Base-by-base conservation (phyloP, 768 basidiomycete genomes). In the Lentinula lateritia region DNA sequence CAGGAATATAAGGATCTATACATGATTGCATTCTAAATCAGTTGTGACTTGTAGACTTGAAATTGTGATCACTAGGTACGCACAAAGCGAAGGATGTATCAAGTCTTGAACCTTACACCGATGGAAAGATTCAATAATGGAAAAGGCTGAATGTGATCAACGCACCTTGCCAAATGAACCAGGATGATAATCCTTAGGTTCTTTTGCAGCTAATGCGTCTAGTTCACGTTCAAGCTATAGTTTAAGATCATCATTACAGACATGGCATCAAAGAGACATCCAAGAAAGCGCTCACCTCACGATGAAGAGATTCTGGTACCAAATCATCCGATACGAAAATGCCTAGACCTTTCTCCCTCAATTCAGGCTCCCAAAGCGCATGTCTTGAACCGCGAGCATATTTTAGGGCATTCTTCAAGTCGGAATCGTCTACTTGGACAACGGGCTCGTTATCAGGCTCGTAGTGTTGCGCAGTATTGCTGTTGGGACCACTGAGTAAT, bases 181-280 rank as follows among this genome's bases (percentile, higher is more conserved):
- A 12, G 65, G 65, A 58, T 66, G 65, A 36, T 63, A 66, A 28
- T 66, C 65, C 41, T 56, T 59, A 4, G 65, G 65, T 41, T 66
- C 65, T 2, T 46, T 50, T 20, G 52, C 45, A 7, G 65, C 63
- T 13, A 66, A 50, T 4, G 61, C 36, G 54, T 66, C 58, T 18
- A 66, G 43, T 56, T 66, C 64, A 7, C 34, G 56, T 36, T 64
- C 45, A 5, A 66, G 50, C 65, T 64, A 60, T 23, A 23, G 7
- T 39, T 5, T 39, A 39, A 1, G 1, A 39, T 8, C 38, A 39
- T 39, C 6, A 13, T 13, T 39, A 28, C 1, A 28, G 28, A 28
- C 1, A 28, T 28, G 28, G 3, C 28, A 28, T 28, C 3, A 28
- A 2, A 28, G 28, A 28, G 3, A 3, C 3, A 28, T 2, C 28